phyloP scores from a whole-genome alignment of 495 filamentous ascomycete species.

The Penicillium verhagenii region DNA sequence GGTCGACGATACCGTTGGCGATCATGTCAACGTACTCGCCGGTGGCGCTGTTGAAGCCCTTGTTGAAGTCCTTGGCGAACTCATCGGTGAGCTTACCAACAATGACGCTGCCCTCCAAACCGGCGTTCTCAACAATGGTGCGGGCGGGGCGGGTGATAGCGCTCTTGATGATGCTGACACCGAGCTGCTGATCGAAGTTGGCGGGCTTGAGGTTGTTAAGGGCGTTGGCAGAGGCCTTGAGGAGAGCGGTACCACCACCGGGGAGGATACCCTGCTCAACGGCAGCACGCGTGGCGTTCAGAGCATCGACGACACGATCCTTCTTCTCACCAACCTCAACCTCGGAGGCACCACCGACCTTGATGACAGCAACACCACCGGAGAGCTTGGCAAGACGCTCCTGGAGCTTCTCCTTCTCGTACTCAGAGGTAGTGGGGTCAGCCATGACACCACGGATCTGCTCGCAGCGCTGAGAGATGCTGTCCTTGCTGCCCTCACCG shows the following conservation, averaged over 20 bases:
- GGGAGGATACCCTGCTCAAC: conserved; percentile 99
- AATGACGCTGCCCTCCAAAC: conserved; percentile 90
- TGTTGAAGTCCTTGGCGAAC: conserved; percentile 91
- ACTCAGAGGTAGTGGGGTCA: conserved; percentile 91
- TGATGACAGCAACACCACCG: conserved; percentile 98
- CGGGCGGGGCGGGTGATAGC: conserved; percentile 93
- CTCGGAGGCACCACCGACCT: conserved; percentile 95
- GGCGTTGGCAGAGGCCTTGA: conserved; percentile 93
- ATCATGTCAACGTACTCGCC: conserved; percentile 99
- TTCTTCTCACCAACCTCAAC: conserved; percentile 99
- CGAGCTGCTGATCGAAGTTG: conserved; percentile 99
- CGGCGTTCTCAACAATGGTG: conserved; percentile 97
- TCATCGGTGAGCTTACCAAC: conserved; percentile 98
- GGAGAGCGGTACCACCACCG: conserved; percentile 94
- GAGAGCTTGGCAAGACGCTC: conserved; percentile 99
- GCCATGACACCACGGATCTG: conserved; percentile 97
- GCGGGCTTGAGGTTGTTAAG: conserved; percentile 74
- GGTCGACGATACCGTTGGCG: conserved; percentile 91
- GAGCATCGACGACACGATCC: conserved; percentile 96
- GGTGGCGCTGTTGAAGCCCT: conserved; percentile 92
- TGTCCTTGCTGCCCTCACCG: conserved; percentile 93
- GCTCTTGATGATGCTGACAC: conserved; percentile 94
- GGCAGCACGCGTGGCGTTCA: conserved; percentile 97
- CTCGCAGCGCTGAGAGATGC: conserved; percentile 92
- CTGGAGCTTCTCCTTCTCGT: conserved; percentile 99